Base-by-base conservation (phyloP, 192 early-diverging fungal genomes). In the Spizellomyces sp. region DNA sequence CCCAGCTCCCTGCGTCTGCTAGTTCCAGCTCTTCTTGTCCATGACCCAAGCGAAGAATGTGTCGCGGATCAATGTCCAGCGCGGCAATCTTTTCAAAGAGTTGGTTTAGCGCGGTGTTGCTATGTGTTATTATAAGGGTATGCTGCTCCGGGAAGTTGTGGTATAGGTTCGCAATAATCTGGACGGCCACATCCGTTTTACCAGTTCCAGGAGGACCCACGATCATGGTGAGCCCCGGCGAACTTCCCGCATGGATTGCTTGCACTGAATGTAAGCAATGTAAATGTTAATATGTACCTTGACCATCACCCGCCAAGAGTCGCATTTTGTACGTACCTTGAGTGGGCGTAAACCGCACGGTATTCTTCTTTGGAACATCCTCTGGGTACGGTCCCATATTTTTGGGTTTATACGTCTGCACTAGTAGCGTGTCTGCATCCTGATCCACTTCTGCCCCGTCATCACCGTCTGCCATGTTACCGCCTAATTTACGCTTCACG, bases 201-300 rank as follows among this genome's bases (percentile, higher is more conserved):
- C 98, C 98, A 7, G 98, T 96, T 54, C 98, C 98, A 9, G 98
- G 98, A 63, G 98, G 96, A 41, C 98, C 98, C 36, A 98, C 96
- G 5, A 99, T 83, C 79, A 99, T 75, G 5, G 96, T 95, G 42
- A 99, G 80, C 1, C 98, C 98, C 6, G 86, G 90, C 17, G 88
- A 91, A 41, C 83, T 82, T 56, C 95, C 96, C n/a, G 94, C 84
- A 50, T 82, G 83, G 73, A 99, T 96, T 0, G 96, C 94, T 48
- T 89, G 87, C 10, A 89, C 27, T 36, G 27, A 36, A 36, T 3
- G 3, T 91, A 87, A 65, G 46, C 43, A 47, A 64, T 9, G 9
- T 17, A 64, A 64, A 64, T 46, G 27, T 36, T 36, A 36, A 36
- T 36, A 36, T 36, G 27, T 36, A 36, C 27, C 27, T 3, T 36